Evolutionary conservation across 2,329 filamentous ascomycete species (phyloP).

Genomic region (Sphaerulina musiva): DNA sequence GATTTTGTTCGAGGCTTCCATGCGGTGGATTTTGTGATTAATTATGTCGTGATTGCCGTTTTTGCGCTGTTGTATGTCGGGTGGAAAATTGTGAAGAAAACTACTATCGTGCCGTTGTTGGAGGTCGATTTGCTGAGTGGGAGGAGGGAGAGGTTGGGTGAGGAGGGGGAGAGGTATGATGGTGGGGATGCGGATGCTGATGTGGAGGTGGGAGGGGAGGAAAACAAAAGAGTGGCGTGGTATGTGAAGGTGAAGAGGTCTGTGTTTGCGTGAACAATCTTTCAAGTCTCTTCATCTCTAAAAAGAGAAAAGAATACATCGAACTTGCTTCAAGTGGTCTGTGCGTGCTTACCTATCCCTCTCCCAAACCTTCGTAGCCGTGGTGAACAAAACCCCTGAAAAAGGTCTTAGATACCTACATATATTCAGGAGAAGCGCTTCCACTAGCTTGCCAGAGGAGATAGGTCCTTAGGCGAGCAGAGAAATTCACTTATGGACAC

Average conservation of each 20-base stretch:
- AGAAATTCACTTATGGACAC: no score
- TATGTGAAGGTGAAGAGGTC: neutral
- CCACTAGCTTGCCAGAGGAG: no score
- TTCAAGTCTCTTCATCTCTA: no score
- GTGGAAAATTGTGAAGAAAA: constrained; percentile 43
- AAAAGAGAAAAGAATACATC: no score
- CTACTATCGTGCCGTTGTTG: constrained; percentile 31
- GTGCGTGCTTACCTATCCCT: no score
- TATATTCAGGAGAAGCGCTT: no score
- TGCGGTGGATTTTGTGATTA: constrained; percentile 47
- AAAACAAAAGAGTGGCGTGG: neutral
- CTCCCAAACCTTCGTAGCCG: no score
- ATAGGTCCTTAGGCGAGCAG: no score
- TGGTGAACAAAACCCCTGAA: no score
- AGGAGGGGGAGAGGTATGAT: no score
- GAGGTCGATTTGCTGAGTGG: constrained; percentile 42
- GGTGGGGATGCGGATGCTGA: neutral
- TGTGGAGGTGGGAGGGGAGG: neutral
- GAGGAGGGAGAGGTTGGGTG: constrained; percentile 34
- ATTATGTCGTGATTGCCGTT: constrained; percentile 50
- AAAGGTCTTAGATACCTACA: no score
- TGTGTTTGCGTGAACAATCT: neutral
- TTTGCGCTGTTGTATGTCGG: constrained; percentile 43
- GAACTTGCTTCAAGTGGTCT: no score
- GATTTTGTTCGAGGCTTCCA: constrained; percentile 39